Evolutionary conservation across 202 grass and related monocot species (phyloP).

Genomic region (Elaeis oleifera): DNA sequence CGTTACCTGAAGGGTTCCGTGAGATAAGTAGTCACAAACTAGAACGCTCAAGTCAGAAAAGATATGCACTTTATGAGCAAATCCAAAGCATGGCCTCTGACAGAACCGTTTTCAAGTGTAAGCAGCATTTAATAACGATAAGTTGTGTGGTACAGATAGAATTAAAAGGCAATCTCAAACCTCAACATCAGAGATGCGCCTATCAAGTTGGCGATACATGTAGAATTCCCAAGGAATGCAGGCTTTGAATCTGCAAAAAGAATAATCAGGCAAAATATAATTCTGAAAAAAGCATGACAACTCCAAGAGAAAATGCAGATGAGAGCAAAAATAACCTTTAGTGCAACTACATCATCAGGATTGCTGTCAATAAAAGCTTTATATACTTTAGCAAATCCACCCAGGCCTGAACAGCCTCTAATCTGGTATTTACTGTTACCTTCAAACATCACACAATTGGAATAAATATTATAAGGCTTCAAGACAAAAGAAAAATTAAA

Average conservation of each 20-base stretch:
- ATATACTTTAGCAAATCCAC: slow-evolving; percentile 82
- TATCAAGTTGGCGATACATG: slow-evolving; percentile 93
- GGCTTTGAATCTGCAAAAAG: slow-evolving; percentile 71
- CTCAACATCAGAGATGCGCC: slow-evolving; percentile 54
- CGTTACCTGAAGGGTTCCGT: slow-evolving; percentile 87
- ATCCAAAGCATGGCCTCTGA: slow-evolving; percentile 80
- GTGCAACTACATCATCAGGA: slow-evolving; percentile 53
- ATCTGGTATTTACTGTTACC: slow-evolving; percentile 78
- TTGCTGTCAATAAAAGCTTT: slow-evolving; percentile 73
- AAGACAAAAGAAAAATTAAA: neutral
- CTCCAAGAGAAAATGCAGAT: slow-evolving; percentile 1
- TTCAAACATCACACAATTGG: slow-evolving; percentile 26
- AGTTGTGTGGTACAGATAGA: neutral
- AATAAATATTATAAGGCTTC: neutral
- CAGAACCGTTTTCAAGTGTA: slow-evolving; percentile 18
- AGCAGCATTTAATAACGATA: slow-evolving; percentile 22
- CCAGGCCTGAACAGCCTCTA: slow-evolving; percentile 64
- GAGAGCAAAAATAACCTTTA: slow-evolving; percentile 56
- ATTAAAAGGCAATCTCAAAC: slow-evolving; percentile 35
- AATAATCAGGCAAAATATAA: slow-evolving; percentile 1
- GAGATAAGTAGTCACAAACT: slow-evolving; percentile 72
- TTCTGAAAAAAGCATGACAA: neutral
- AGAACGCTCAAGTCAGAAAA: slow-evolving; percentile 70
- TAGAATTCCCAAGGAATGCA: slow-evolving; percentile 86
- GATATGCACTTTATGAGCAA: slow-evolving; percentile 58